A percentile compares a stretch with the other conserved stretches of the same genome.
phyloP scores from a whole-genome alignment of 1,139 yeast species.

The Candida sp. region DNA sequence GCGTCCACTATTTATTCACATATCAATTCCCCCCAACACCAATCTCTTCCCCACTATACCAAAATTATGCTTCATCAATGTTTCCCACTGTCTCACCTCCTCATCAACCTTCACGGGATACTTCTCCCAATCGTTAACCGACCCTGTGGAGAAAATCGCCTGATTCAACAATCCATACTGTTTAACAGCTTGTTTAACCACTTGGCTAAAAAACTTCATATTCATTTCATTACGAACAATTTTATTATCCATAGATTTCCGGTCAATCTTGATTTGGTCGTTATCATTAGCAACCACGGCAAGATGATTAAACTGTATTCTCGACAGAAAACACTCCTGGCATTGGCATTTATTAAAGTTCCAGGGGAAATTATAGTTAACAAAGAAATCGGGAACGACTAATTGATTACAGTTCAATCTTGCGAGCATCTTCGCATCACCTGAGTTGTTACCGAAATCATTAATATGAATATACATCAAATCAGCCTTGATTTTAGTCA shows the following conservation, averaged over 20 bases:
- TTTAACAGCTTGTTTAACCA: conserved; percentile 17
- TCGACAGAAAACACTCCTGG: conserved; percentile 12
- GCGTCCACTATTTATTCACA: not conserved
- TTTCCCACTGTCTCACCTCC: not conserved
- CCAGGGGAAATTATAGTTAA: conserved; percentile 14
- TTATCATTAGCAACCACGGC: conserved; percentile 13
- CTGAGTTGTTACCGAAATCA: conserved; percentile 13
- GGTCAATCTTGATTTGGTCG: too few relatives aligned
- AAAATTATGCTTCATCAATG: not conserved
- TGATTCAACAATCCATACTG: conserved; percentile 16
- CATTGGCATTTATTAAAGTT: conserved; percentile 16
- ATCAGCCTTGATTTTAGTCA: conserved; percentile 9
- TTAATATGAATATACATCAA: conserved; percentile 17
- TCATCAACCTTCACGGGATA: conserved; percentile 10
- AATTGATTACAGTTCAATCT: conserved; percentile 12
- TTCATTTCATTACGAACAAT: conserved; percentile 9
- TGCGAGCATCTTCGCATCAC: conserved; percentile 7
- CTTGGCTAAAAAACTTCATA: conserved; percentile 15
- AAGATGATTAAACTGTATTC: conserved; percentile 12
- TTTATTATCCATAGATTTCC: not conserved
- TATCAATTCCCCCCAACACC: not conserved
- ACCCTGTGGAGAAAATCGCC: conserved; percentile 19
- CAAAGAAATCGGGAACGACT: conserved; percentile 23
- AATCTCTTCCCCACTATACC: not conserved
- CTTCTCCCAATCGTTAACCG: conserved; percentile 16